phyloP scores from a whole-genome alignment of 352 stramenopile genomes.

The Aphanomyces invadans region DNA sequence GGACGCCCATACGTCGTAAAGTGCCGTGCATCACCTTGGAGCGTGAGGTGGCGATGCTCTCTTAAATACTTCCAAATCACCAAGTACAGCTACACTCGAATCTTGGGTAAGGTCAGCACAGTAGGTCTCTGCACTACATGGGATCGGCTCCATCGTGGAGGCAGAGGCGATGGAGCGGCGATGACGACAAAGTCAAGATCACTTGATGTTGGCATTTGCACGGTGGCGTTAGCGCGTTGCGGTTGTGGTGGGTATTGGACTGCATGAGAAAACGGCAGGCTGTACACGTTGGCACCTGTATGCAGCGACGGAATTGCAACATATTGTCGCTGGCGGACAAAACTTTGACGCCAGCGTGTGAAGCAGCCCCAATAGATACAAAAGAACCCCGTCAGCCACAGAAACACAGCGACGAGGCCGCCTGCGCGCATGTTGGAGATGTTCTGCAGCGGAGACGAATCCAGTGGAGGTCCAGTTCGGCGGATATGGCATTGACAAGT shows the following conservation, averaged over 20 bases:
- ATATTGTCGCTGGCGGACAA: neutral
- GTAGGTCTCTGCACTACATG: neutral
- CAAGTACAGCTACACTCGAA: neutral
- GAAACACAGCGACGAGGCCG: neutral
- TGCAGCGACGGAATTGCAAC: slow-evolving; percentile 1
- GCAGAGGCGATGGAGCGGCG: neutral
- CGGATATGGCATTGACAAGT: neutral
- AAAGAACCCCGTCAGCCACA: neutral
- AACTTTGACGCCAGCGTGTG: neutral
- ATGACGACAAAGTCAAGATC: too few species aligned
- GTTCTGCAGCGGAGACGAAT: neutral
- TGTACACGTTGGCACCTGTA: neutral
- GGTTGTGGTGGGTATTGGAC: neutral
- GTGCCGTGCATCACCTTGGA: too few species aligned
- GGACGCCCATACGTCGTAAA: too few species aligned
- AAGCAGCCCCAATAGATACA: neutral
- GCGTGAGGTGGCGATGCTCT: too few species aligned
- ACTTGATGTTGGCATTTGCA: too few species aligned
- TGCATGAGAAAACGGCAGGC: neutral
- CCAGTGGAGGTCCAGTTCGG: neutral
- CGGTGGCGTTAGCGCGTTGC: too few species aligned
- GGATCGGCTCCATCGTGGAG: slow-evolving; percentile 6
- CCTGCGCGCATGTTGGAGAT: neutral
- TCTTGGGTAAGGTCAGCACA: neutral
- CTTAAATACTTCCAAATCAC: neutral